Conservation (phyloP, 148 eudicot genomes). For the Chenopodium album region DNA sequence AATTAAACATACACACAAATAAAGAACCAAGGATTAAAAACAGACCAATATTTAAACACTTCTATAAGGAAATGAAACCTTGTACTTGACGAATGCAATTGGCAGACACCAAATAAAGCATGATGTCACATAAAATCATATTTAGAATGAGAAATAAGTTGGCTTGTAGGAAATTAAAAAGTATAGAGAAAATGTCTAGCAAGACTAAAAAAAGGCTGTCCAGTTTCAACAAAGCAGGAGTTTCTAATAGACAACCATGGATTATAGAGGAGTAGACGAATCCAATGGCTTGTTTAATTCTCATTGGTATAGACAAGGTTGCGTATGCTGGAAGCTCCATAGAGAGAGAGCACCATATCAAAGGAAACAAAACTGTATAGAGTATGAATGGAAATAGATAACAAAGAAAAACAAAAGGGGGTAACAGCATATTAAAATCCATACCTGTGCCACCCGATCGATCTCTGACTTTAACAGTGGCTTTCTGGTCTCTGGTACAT, state of each 20-base stretch:
- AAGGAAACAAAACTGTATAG: background rate
- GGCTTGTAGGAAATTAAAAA: background rate
- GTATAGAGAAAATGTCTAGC: background rate
- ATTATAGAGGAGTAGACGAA: background rate
- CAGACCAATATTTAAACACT: background rate
- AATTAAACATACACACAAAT: too few species aligned
- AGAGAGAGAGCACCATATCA: background rate
- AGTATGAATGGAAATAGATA: background rate
- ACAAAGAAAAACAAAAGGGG: background rate
- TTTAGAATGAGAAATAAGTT: background rate
- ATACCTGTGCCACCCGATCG: constrained; percentile 75
- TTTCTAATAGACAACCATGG: background rate
- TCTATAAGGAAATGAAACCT: background rate
- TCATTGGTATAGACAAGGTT: too few species aligned
- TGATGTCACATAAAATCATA: background rate
- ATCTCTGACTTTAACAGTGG: constrained; percentile 63
- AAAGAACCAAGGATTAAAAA: too few species aligned
- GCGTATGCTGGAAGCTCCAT: background rate
- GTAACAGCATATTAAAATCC: background rate
- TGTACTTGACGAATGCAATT: background rate
- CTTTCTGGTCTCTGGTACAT: constrained; percentile 85
- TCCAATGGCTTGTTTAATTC: background rate
- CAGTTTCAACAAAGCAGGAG: background rate
- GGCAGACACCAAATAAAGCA: background rate
- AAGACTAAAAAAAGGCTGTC: background rate